phyloP scores from a whole-genome alignment of 2,329 filamentous ascomycete species.

The Colletotrichum echinochloae region DNA sequence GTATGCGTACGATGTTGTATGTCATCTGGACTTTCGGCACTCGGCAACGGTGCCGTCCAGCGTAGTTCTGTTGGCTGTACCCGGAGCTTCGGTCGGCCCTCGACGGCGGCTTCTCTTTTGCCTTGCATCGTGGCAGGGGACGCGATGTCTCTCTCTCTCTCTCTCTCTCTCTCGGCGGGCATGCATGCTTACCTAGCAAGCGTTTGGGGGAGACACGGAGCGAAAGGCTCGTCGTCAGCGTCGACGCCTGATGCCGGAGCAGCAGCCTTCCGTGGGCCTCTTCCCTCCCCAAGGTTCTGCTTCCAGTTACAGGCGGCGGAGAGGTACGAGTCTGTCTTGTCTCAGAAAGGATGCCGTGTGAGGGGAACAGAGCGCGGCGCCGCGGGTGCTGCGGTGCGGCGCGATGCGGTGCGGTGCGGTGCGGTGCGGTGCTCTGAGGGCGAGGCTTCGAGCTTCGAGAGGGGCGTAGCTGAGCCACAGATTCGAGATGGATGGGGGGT shows the following conservation, averaged over 20 bases:
- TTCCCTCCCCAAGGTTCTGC: slow-evolving; percentile 39
- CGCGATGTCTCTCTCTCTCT: background rate
- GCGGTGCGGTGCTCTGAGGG: slow-evolving; percentile 25
- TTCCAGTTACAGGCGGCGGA: slow-evolving; percentile 32
- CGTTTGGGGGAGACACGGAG: background rate
- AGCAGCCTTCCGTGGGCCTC: slow-evolving; percentile 26
- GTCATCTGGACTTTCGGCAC: background rate
- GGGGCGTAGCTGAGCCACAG: slow-evolving; percentile 35
- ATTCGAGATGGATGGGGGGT: slow-evolving; percentile 11
- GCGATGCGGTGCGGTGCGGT: background rate
- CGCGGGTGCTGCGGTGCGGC: background rate
- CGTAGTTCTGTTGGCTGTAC: background rate
- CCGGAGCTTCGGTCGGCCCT: background rate
- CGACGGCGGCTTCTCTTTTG: background rate
- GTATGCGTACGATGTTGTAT: background rate
- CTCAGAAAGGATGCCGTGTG: slow-evolving; percentile 8
- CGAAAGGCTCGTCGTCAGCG: slow-evolving; percentile 21
- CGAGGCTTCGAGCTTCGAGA: slow-evolving; percentile 27
- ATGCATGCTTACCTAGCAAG: background rate
- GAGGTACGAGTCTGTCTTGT: slow-evolving; percentile 15
- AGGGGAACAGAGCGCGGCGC: slow-evolving; percentile 36
- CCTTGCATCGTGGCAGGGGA: background rate
- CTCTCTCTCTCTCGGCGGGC: too few species aligned
- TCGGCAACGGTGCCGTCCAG: background rate
- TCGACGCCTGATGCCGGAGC: slow-evolving; percentile 35